phyloP scores from a whole-genome alignment of 2,329 filamentous ascomycete species.

The Colletotrichum sp. region DNA sequence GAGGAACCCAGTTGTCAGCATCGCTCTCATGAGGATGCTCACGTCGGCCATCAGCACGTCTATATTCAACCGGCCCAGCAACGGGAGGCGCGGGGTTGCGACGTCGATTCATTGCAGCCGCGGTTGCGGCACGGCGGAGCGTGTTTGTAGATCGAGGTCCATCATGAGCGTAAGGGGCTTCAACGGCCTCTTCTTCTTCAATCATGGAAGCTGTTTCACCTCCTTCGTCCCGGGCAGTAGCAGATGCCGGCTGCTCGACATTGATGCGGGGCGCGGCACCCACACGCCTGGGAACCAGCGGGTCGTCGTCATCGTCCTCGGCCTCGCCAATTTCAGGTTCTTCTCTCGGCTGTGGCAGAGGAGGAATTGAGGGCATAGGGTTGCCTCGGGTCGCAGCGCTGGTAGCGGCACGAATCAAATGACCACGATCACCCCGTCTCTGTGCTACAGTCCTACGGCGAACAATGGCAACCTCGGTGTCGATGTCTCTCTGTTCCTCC shows the following conservation, averaged over 20 bases:
- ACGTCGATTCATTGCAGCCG: conserved; percentile 75
- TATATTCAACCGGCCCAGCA: conserved; percentile 63
- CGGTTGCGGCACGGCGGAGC: conserved; percentile 74
- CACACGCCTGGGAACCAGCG: conserved; percentile 56
- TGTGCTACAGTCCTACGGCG: conserved; percentile 75
- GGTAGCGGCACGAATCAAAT: conserved; percentile 55
- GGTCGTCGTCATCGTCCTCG: conserved; percentile 49
- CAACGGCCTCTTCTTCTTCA: conserved; percentile 63
- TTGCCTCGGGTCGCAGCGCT: conserved; percentile 34
- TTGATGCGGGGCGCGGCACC: conserved; percentile 34
- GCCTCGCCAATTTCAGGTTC: conserved; percentile 24
- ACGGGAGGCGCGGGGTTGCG: conserved; percentile 65
- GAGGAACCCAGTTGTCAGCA: conserved; percentile 87
- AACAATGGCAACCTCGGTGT: conserved; percentile 80
- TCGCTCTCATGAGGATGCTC: conserved; percentile 87
- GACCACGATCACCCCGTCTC: conserved; percentile 53
- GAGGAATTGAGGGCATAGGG: conserved; percentile 29
- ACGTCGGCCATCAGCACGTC: conserved; percentile 70
- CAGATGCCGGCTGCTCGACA: conserved; percentile 18
- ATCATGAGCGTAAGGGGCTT: conserved; percentile 75
- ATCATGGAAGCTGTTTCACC: conserved; percentile 52
- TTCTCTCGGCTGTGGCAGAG: conserved; percentile 30
- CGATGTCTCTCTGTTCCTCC: conserved; percentile 77
- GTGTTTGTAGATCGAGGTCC: conserved; percentile 74
- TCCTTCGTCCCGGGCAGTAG: conserved; percentile 34